These are phyloP conservation scores for Hortiboletus flavorubellus DNA, from an alignment of 768 basidiomycete genomes.

Conservation along the genomic window DNA sequence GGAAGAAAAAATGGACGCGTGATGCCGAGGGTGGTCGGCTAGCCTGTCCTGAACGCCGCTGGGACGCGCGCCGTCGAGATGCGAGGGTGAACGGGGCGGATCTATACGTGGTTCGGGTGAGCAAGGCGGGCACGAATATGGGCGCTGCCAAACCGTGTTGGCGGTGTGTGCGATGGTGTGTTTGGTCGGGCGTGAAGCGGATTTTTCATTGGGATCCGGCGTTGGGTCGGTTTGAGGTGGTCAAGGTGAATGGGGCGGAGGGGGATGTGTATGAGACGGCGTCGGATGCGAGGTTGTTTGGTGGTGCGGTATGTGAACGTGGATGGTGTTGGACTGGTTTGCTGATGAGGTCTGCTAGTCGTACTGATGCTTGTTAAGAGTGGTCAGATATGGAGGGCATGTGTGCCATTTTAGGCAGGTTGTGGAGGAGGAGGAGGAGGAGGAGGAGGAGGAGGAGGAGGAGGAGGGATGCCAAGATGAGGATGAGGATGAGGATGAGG, in stretches of 20 bases:
- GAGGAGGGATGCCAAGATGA: no score
- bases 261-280: not conserved
- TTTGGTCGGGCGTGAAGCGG: slow-evolving; percentile 4
- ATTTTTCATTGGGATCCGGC: slow-evolving; percentile 1
- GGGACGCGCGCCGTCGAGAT: not conserved
- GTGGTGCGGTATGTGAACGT: not conserved
- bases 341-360: not conserved
- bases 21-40: not conserved
- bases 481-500: no score
- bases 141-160: slow-evolving; percentile 1
- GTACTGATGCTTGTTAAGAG: not conserved
- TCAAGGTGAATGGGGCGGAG: slow-evolving; percentile 1
- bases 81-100: slow-evolving; percentile 1
- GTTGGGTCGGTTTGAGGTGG: not conserved
- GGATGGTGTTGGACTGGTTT: not conserved
- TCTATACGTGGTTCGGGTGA: slow-evolving; percentile 1
- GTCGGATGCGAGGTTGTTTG: slow-evolving; percentile 5
- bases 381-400: no score
- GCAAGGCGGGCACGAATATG: not conserved
- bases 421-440: no score
- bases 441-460: no score
- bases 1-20: not conserved
- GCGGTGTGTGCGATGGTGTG: slow-evolving; percentile 3
- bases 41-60: not conserved
- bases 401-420: no score